phyloP scores from a whole-genome alignment of 2,329 filamentous ascomycete genomes.

The Cladophialophora bantiana region DNA sequence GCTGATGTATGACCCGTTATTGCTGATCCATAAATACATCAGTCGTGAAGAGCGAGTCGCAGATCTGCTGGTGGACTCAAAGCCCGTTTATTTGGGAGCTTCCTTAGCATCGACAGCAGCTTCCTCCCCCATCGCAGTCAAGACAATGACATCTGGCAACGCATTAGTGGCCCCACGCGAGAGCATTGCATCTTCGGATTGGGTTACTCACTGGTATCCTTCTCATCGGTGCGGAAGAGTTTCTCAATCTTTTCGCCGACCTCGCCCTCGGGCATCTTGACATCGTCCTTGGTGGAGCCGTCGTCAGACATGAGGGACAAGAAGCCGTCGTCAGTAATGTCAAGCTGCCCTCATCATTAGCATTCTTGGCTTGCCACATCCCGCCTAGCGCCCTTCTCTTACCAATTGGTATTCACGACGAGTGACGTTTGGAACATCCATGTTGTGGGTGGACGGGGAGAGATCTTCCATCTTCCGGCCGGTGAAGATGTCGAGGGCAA shows the following conservation, averaged over 20 bases:
- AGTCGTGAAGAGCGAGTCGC: conserved; percentile 28
- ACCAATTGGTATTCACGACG: conserved; percentile 94
- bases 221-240: conserved; percentile 82
- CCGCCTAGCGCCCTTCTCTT: conserved; percentile 73
- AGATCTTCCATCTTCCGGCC: conserved; percentile 99
- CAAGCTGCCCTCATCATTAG: conserved; percentile 65
- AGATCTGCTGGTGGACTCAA: conserved; percentile 21
- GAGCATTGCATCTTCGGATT: background rate
- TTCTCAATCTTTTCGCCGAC: conserved; percentile 84
- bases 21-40: conserved; percentile 31
- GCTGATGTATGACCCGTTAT: conserved; percentile 26
- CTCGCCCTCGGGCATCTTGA: conserved; percentile 89
- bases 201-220: conserved; percentile 81
- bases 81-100: conserved; percentile 63
- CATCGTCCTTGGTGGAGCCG: conserved; percentile 90
- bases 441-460: conserved; percentile 88
- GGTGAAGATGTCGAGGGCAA: conserved; percentile 99
- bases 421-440: conserved; percentile 89
- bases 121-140: conserved; percentile 97
- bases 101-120: conserved; percentile 92
- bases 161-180: conserved; percentile 21
- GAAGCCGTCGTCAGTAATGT: conserved; percentile 93
- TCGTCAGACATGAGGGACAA: conserved; percentile 90
- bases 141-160: conserved; percentile 81
- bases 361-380: conserved; percentile 60